Conservation (phyloP, 148 eudicot species). For the Nepenthes mirabilis region DNA sequence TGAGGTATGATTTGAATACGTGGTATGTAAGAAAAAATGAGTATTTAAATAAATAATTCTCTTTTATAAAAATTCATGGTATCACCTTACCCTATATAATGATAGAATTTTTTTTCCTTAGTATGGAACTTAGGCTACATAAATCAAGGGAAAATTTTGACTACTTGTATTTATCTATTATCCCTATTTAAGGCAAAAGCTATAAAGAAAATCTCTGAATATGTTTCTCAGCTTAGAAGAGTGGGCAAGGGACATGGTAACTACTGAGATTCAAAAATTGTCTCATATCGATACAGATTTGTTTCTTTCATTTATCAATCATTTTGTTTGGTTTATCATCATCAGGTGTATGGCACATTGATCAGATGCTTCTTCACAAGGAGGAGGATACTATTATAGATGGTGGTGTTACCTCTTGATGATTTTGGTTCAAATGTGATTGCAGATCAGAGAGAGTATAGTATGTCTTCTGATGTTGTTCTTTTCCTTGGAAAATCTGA, state of each 20-base stretch:
- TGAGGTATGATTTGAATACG: too few species aligned
- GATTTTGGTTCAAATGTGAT: not conserved
- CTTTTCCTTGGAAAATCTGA: not conserved
- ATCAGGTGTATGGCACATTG: constrained; percentile 81
- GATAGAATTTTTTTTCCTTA: too few species aligned
- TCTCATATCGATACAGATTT: not conserved
- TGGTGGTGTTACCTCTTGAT: not conserved
- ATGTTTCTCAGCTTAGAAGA: constrained; percentile 67
- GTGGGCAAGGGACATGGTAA: constrained; percentile 76
- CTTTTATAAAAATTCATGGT: too few species aligned
- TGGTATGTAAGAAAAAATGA: too few species aligned
- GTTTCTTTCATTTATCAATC: not conserved
- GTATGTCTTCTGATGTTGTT: not conserved
- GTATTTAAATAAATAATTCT: too few species aligned
- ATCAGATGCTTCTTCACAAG: constrained; percentile 60
- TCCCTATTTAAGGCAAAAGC: constrained; percentile 33
- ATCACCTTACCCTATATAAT: too few species aligned
- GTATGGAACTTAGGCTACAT: too few species aligned
- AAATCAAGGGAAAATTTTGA: too few species aligned
- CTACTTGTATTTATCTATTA: too few species aligned
- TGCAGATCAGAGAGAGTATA: not conserved
- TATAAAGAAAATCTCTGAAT: constrained; percentile 56
- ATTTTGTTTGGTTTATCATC: not conserved
- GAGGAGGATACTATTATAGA: constrained; percentile 23
- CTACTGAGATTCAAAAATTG: not conserved